Evolutionary conservation across 1,139 yeast genomes (phyloP).

Genomic region (Candida pseudoviswanathii): DNA sequence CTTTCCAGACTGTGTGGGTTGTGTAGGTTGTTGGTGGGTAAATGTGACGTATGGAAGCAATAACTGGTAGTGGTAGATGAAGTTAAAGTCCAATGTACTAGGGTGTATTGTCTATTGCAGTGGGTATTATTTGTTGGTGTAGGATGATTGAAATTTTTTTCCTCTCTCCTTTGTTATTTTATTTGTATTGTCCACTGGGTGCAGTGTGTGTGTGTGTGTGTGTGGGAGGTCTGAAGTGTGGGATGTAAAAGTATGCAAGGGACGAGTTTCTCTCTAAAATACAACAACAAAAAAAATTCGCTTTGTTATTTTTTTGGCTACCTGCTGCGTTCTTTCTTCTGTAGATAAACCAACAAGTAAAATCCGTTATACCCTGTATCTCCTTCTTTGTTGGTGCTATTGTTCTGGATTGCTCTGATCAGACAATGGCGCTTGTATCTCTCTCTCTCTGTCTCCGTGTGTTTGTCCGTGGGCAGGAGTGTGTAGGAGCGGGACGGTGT

Average conservation of each 20-base stretch:
- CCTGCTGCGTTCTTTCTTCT: not conserved
- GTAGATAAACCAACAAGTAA: not conserved
- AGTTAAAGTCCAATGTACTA: not conserved
- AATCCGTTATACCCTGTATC: not conserved
- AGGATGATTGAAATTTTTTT: not conserved
- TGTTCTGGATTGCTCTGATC: no score
- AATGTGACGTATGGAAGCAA: no score
- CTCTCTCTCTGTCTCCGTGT: no score
- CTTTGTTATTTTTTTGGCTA: not conserved
- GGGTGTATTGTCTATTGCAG: no score
- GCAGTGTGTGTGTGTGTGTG: not conserved
- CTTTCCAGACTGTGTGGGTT: not conserved
- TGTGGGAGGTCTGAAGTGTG: not conserved
- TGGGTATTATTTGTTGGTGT: not conserved
- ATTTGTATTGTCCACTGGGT: not conserved
- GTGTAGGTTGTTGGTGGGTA: no score
- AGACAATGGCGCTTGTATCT: no score
- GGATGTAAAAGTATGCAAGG: constrained; percentile 7
- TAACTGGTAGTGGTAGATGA: not conserved
- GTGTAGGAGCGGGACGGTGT: not conserved
- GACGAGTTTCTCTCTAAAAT: not conserved
- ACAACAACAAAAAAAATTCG: not conserved
- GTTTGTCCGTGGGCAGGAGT: not conserved
- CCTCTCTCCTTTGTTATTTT: not conserved
- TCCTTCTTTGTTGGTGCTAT: not conserved